These are phyloP conservation scores for Aspergillus pseudoterreus DNA, from an alignment of 2,329 filamentous ascomycete species.

Conservation along the genomic window DNA sequence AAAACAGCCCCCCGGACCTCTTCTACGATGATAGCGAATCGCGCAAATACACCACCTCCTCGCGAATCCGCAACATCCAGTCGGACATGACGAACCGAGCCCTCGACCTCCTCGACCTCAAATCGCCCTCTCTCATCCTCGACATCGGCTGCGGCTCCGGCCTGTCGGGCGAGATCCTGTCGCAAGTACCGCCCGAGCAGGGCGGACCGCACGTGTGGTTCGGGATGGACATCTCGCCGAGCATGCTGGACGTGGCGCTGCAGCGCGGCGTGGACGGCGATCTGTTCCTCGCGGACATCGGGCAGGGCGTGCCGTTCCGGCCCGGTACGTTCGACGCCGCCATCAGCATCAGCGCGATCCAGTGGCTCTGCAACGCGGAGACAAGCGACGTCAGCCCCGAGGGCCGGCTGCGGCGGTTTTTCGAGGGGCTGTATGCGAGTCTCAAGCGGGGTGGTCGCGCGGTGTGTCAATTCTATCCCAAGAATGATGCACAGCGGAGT, in stretches of 20 bases:
- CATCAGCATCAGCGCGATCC: conserved; percentile 91
- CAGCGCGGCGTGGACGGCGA: conserved; percentile 92
- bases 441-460: conserved; percentile 80
- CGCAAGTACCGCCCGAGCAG: conserved; percentile 62
- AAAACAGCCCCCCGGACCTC: conserved; percentile 77
- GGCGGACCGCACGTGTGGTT: conserved; percentile 91
- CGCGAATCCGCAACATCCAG: conserved; percentile 93
- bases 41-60: conserved; percentile 94
- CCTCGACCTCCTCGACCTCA: conserved; percentile 82
- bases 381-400: conserved; percentile 77
- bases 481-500: conserved; percentile 83
- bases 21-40: conserved; percentile 97
- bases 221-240: conserved; percentile 92
- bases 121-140: conserved; percentile 78
- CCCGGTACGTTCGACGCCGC: conserved; percentile 91
- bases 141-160: conserved; percentile 96
- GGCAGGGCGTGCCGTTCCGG: conserved; percentile 91
- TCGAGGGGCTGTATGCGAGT: conserved; percentile 84
- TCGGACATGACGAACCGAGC: conserved; percentile 91
- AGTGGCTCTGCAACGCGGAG: conserved; percentile 98
- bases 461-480: conserved; percentile 97
- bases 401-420: conserved; percentile 77
- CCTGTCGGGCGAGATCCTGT: conserved; percentile 89
- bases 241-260: conserved; percentile 95
- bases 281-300: conserved; percentile 89